phyloP scores from a whole-genome alignment of 108 stramenopile species.

The Conticribra weissflogii region DNA sequence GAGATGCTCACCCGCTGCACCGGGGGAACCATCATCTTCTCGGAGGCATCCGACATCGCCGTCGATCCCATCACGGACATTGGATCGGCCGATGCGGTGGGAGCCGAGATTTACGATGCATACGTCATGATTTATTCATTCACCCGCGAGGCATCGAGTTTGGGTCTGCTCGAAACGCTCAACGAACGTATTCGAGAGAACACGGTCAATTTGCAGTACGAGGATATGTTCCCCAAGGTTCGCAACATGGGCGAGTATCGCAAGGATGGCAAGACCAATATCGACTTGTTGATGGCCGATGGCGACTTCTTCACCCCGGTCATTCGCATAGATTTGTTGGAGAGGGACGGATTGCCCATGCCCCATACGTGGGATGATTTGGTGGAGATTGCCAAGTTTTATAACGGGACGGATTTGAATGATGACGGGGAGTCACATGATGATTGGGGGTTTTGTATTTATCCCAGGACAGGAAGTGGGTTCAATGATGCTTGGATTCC shows the following conservation, averaged over 20 bases:
- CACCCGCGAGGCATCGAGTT: constrained; percentile 28
- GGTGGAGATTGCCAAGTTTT: constrained; percentile 31
- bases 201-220: constrained; percentile 21
- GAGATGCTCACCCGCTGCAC: constrained; percentile 27
- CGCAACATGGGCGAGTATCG: constrained; percentile 50
- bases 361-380: constrained; percentile 57
- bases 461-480: constrained; percentile 30
- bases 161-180: constrained; percentile 45
- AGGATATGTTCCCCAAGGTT: constrained; percentile 51
- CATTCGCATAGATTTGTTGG: constrained; percentile 42
- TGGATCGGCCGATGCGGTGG: constrained; percentile 15
- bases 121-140: constrained; percentile 48
- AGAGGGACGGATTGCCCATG: constrained; percentile 24
- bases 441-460: constrained; percentile 46
- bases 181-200: constrained; percentile 41
- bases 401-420: constrained; percentile 50
- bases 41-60: constrained; percentile 37
- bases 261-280: constrained; percentile 40
- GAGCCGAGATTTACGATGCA: constrained; percentile 45
- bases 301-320: constrained; percentile 48
- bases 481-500: constrained; percentile 44
- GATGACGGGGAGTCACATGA: constrained; percentile 35
- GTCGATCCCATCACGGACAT: constrained; percentile 44
- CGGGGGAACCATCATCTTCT: constrained; percentile 39
- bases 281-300: constrained; percentile 48